Evolutionary conservation across 2,329 filamentous ascomycete genomes (phyloP), one percentile per base, ranked within the genome.

Genomic region (Fusarium pilosicola): DNA sequence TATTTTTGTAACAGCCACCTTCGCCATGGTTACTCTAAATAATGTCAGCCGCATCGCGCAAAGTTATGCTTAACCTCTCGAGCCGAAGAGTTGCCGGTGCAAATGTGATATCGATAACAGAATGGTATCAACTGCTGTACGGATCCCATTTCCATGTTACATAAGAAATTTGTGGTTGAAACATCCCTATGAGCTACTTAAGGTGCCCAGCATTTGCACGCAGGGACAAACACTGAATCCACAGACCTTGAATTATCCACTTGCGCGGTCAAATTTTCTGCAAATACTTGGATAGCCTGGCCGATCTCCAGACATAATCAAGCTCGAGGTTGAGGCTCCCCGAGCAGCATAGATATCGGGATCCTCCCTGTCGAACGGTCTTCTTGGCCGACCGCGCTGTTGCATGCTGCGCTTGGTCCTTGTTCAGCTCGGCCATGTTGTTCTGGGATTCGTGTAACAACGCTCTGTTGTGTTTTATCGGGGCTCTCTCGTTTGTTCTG

Each of bases 21-120:
- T 63, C 58, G 56, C 68, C n/a, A 22, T 71, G 57, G 34, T 72
- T 60, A 52, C 69, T 48, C 15, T 36, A 60, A 65, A 22, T 7
- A 26, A 32, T 15, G 22, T 9, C 49, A 49, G 42, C 30, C 63
- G 42, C 39, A 28, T 41, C 2, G 3, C 4, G 14, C 34, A 17
- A 7, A 18, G 1, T 41, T 54, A n/a, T 41, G 34, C 51, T 41
- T 41, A 30, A 28, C 34, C 20, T 13, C 10, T 13, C 18, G 10
- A 36, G 4, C 30, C 46, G 22, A 49, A 30, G 28, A 30, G 15
- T 3, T 30, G 5, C 28, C 10, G 12, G 36, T 11, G 9, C 36
- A 11, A 20, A 38, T 12, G 18, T 4, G 9, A 38, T 20, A 20
- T 39, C 11, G 38, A 39, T 6, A 24, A 13, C 1, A 51, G 15